These are phyloP conservation scores for Penicillium palitans DNA, from an alignment of 2,329 filamentous ascomycete species.

Conservation along the genomic window DNA sequence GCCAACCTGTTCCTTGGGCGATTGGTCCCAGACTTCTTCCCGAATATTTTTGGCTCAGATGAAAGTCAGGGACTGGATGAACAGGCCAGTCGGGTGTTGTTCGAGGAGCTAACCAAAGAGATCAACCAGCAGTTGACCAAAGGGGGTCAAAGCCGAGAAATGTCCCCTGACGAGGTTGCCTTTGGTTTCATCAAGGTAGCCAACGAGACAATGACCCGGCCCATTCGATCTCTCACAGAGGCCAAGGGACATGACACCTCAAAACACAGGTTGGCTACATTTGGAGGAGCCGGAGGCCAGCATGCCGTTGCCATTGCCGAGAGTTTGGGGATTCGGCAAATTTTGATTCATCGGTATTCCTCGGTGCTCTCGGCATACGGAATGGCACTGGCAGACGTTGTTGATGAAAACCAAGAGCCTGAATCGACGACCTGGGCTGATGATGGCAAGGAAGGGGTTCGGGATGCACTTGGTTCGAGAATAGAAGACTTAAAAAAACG, in stretches of 20 bases:
- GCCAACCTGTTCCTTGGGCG: constrained; percentile 84
- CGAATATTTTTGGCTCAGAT: constrained; percentile 84
- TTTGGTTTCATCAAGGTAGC: constrained; percentile 88
- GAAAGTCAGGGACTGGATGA: constrained; percentile 76
- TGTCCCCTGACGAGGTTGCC: constrained; percentile 79
- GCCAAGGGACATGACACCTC: constrained; percentile 86
- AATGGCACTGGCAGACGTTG: constrained; percentile 79
- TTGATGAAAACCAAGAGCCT: constrained; percentile 74
- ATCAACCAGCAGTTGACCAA: constrained; percentile 64
- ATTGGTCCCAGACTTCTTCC: constrained; percentile 84
- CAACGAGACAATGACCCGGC: constrained; percentile 86
- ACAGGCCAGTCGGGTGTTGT: constrained; percentile 67
- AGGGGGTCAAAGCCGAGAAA: constrained; percentile 38
- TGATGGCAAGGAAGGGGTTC: constrained; percentile 48
- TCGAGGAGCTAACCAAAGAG: constrained; percentile 71
- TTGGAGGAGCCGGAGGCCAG: constrained; percentile 86
- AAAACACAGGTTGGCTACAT: constrained; percentile 79
- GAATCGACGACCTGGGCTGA: constrained; percentile 62
- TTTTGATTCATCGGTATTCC: constrained; percentile 81
- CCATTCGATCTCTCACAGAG: constrained; percentile 85
- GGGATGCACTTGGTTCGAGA: constrained; percentile 66
- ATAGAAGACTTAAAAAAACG: constrained; percentile 79
- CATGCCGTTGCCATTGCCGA: constrained; percentile 90
- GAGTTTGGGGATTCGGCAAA: constrained; percentile 76
- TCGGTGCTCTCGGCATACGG: constrained; percentile 88